Evolutionary conservation across 2,329 filamentous ascomycete genomes (phyloP).

Genomic region (Elsinoe fawcettii): DNA sequence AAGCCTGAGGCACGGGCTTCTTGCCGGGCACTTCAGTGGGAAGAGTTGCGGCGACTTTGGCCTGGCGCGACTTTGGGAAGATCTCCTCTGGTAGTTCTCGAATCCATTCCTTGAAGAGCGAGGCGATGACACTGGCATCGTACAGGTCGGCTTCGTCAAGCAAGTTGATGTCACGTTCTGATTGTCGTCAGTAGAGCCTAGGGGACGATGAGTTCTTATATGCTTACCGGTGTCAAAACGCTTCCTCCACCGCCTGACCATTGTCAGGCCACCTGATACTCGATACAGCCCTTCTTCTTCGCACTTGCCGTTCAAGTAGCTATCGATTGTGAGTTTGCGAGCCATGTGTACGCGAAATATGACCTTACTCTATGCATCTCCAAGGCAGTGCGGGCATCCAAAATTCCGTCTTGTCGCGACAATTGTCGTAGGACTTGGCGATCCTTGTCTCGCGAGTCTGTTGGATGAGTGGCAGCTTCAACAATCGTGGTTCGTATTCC

Average conservation of each 20-base stretch:
- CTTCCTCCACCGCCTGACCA: constrained; percentile 89
- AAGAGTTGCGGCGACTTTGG: constrained; percentile 71
- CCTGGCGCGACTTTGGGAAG: constrained; percentile 76
- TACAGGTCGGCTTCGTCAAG: constrained; percentile 83
- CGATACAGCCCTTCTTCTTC: constrained; percentile 91
- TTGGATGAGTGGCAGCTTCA: constrained; percentile 78
- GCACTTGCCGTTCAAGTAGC: constrained; percentile 87
- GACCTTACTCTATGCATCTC: constrained; percentile 74
- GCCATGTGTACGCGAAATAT: constrained; percentile 16
- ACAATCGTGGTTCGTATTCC: constrained; percentile 74
- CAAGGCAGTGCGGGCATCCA: constrained; percentile 98
- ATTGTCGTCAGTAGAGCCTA: not conserved
- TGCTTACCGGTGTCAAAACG: constrained; percentile 72
- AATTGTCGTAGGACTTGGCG: constrained; percentile 78
- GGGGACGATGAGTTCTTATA: constrained; percentile 13
- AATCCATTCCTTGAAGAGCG: constrained; percentile 93
- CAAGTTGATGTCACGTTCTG: constrained; percentile 81
- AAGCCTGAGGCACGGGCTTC: constrained; percentile 65
- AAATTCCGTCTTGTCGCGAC: constrained; percentile 91
- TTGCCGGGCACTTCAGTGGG: constrained; percentile 71
- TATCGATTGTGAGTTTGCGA: constrained; percentile 24
- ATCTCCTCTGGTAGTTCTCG: constrained; percentile 91
- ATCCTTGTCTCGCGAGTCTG: constrained; percentile 88
- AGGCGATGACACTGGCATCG: constrained; percentile 93
- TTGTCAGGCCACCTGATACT: constrained; percentile 79